These are phyloP conservation scores for Colletotrichum aenigma DNA, from an alignment of 2,329 filamentous ascomycete genomes.

Conservation along the genomic window DNA sequence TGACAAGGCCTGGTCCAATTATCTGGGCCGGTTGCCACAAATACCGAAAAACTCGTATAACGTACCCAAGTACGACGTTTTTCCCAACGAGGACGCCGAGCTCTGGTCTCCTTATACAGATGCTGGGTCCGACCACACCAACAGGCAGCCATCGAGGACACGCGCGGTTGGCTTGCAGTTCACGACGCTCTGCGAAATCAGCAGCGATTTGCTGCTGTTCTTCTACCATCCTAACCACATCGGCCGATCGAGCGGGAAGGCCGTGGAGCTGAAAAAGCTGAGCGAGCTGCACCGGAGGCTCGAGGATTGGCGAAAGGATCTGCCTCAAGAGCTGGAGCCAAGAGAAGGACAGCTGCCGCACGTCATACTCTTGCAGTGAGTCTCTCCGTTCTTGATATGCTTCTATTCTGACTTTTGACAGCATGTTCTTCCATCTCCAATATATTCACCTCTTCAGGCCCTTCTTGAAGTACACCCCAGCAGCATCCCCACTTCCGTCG, in stretches of 20 bases:
- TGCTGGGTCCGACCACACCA: conserved; percentile 72
- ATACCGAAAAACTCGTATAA: conserved; percentile 80
- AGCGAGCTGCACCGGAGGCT: conserved; percentile 89
- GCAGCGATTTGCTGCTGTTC: conserved; percentile 83
- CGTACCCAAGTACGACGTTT: conserved; percentile 88
- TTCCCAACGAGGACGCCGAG: conserved; percentile 85
- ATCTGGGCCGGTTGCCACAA: conserved; percentile 89
- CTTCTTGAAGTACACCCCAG: conserved; percentile 87
- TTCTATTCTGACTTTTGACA: conserved; percentile 48
- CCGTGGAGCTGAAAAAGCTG: conserved; percentile 87
- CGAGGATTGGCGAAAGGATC: conserved; percentile 84
- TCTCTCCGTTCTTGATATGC: too few species aligned
- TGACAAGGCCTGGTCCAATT: conserved; percentile 99
- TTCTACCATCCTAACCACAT: conserved; percentile 87
- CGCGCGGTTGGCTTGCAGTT: conserved; percentile 83
- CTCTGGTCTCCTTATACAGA: conserved; percentile 91
- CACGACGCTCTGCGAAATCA: conserved; percentile 87
- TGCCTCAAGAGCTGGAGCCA: conserved; percentile 87
- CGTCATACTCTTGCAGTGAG: conserved; percentile 83
- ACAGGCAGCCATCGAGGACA: conserved; percentile 81
- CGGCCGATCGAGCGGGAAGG: conserved; percentile 70
- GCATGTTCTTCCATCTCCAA: conserved; percentile 96
- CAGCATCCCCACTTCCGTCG: conserved; percentile 79
- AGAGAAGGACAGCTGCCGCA: conserved; percentile 89
- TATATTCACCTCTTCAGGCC: conserved; percentile 96